These are phyloP conservation scores for Starmerella tilneyi DNA, from an alignment of 805 yeast species.

Conservation along the genomic window DNA sequence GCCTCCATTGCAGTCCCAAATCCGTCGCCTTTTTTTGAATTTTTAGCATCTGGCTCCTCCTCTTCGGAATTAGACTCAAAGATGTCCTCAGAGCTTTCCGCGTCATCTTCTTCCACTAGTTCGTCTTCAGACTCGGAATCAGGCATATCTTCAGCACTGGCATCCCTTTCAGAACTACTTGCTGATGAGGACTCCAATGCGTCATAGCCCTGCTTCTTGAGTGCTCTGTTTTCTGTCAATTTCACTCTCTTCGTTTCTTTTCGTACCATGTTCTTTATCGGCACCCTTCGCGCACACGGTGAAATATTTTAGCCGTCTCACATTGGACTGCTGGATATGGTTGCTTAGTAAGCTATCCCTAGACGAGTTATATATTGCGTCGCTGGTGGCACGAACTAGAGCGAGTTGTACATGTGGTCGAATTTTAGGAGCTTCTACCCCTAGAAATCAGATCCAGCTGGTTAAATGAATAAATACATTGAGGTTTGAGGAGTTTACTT, in stretches of 20 bases:
- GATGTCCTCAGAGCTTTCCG: neutral
- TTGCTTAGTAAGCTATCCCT: too few species aligned
- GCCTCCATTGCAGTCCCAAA: slow-evolving; percentile 80
- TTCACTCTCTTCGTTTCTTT: slow-evolving; percentile 9
- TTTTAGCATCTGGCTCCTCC: slow-evolving; percentile 1
- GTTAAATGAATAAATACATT: too few species aligned
- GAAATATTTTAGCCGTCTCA: neutral
- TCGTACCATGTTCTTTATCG: neutral
- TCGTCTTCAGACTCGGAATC: slow-evolving; percentile 4
- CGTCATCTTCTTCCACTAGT: neutral
- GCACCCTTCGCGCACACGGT: neutral
- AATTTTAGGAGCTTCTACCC: too few species aligned
- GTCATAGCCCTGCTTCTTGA: neutral
- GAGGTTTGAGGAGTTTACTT: too few species aligned
- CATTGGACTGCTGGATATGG: too few species aligned
- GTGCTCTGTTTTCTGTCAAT: slow-evolving; percentile 3
- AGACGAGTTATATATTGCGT: too few species aligned
- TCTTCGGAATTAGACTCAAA: slow-evolving; percentile 6
- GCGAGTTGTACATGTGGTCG: too few species aligned
- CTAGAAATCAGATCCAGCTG: too few species aligned
- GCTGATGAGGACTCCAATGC: neutral
- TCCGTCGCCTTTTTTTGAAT: slow-evolving; percentile 24
- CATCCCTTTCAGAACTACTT: neutral
- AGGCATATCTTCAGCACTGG: neutral
- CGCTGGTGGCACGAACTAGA: too few species aligned